Percentiles rank a stretch among this genome's conserved stretches.
phyloP scores from a whole-genome alignment of 1,139 yeast species.

The Groenewaldozyma sp. region DNA sequence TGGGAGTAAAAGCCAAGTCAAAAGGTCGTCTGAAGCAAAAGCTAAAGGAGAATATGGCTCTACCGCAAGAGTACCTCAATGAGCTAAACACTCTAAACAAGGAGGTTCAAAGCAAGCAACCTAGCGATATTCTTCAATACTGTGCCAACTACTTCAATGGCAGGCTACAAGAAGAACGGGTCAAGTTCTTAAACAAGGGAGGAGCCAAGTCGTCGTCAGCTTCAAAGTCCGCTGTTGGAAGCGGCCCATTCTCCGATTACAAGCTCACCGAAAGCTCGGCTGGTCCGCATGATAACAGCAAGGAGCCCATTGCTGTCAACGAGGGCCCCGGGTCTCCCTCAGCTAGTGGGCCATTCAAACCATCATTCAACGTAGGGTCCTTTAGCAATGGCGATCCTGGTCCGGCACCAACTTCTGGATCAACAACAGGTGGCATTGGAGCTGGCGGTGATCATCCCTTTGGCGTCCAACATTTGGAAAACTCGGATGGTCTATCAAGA shows the following conservation, averaged over 20 bases:
- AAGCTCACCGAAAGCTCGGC: not conserved
- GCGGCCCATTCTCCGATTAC: not conserved
- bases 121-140: constrained; percentile 62
- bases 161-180: constrained; percentile 41
- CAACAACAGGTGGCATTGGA: constrained; percentile 2
- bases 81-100: constrained; percentile 57
- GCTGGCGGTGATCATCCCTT: constrained; percentile 1
- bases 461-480: constrained; percentile 10
- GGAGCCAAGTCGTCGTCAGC: not conserved
- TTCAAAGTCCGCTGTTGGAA: not conserved
- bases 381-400: constrained; percentile 7
- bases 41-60: too few relatives aligned
- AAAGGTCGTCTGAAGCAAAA: too few relatives aligned
- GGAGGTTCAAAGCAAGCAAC: constrained; percentile 54
- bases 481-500: constrained; percentile 6
- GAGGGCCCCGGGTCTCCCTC: not conserved
- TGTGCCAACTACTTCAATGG: constrained; percentile 62
- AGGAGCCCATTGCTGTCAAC: not conserved
- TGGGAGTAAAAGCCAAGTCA: too few relatives aligned
- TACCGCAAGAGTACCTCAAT: constrained; percentile 35
- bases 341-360: constrained; percentile 1
- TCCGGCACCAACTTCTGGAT: not conserved
- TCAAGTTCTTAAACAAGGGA: not conserved
- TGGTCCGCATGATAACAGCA: not conserved
- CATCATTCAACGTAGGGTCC: constrained; percentile 13